Evolutionary conservation across 345 rosid species (phyloP), one percentile per base, ranked within the genome.

Genomic region (Euclidium syriacum): DNA sequence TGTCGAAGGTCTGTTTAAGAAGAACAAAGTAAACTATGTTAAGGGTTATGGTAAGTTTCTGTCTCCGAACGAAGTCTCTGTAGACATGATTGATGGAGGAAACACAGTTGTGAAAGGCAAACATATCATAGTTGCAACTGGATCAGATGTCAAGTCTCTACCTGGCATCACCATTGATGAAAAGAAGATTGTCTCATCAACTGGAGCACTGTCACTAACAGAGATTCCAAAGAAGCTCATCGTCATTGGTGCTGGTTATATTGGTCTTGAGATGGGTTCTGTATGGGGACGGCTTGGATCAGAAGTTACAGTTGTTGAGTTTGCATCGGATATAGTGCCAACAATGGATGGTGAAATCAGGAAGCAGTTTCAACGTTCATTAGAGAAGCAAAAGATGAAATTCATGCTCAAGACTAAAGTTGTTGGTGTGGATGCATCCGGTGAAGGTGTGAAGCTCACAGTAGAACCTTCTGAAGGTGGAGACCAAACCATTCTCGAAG

Each of bases 241-340:
- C 19, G 99, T 95, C 52, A 81, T 95, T 66, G 99, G 99, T 16
- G 99, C 99, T 24, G 99, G 99, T 25, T 88, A 87, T 80, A 95
- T 95, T 59, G 99, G 99, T 58, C 92, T 90, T 23, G 98, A 95
- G 91, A 83, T 95, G 97, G 99, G 97, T 29, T 95, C 99, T 15
- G 97, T 90, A 7, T 90, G 98, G 99, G 85, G 82, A 22, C 79
- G 97, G 16, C 79, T 95, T 2, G 99, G 98, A 49, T 95, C 97
- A 32, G 96, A 86, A 71, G 99, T 95, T 41, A 90, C 99, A 12
- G 99, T 95, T 52, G 96, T 95, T 63, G 99, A 95, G 83, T 95
- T 90, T 78, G 97, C 87, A 20, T 60, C 89, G 0, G 99, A 90
- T 59, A 90, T 95, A 7, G 98, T 95, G 26, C 99, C 99, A 30